Base-by-base conservation (phyloP, 2,329 filamentous ascomycete species). In the Claviceps capensis region DNA sequence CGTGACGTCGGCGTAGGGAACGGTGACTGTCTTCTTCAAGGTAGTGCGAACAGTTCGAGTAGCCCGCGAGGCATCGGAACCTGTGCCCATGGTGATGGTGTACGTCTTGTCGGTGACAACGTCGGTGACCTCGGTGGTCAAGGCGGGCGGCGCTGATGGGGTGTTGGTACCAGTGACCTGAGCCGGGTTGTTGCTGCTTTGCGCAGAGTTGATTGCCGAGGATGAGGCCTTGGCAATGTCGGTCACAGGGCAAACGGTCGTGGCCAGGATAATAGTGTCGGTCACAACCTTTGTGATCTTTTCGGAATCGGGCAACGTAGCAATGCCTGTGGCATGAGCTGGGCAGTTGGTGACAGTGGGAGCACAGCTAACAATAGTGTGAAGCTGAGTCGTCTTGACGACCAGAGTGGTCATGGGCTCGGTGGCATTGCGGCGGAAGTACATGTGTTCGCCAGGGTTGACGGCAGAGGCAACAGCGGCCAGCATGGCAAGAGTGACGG, bases 261-360 rank as follows among this genome's bases (percentile, higher is more conserved):
- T 66, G 54, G 67, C 69, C 57, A 72, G 60, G 30, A 34, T 34
- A 41, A 63, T 59, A 47, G 67, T 69, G 59, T 71, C 61, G 53
- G 70, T 72, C 54, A 68, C 63, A 47, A 66, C 57, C 51, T 61
- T 55, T 52, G 63, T 62, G 49, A 58, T 54, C 60, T 63, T 65
- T 56, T 68, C 63, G 14, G 61, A 58, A 56, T 65, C 64, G 53
- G 69, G 66, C 47, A 71, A 60, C 54, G 61, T 59, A 49, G 63
- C 63, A 49, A 67, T 59, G 49, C 58, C 65, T 22, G 65, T 61
- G 55, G 62, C 47, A 53, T 60, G 50, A 52, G 48, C 64, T 52
- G 70, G 69, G 67, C 78, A 82, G 77, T 79, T 68, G 65, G 77
- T 78, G 62, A 79, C 72, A 52, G 73, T 76, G 52, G 78, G 68